Evolutionary conservation across 805 yeast genomes (phyloP).

Genomic region (Lipomyces sp.): DNA sequence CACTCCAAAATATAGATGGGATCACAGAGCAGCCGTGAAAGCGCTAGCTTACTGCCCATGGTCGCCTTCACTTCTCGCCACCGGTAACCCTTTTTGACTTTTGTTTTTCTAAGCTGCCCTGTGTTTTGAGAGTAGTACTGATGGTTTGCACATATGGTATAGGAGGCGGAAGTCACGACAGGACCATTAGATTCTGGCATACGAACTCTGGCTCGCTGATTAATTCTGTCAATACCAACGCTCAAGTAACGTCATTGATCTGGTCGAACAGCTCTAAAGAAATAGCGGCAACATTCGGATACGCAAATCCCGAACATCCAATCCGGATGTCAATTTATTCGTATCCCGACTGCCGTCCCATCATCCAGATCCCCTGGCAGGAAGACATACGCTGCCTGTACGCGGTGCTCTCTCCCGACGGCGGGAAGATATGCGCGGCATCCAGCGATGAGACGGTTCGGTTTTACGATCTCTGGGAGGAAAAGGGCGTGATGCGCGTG

Average conservation of each 20-base stretch:
- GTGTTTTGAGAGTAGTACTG: neutral
- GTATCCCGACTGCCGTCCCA: slow-evolving; percentile 56
- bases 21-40: slow-evolving; percentile 83
- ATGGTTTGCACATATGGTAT: neutral
- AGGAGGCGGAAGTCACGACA: slow-evolving; percentile 85
- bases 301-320: slow-evolving; percentile 54
- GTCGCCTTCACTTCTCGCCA: slow-evolving; percentile 73
- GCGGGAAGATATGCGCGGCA: slow-evolving; percentile 62
- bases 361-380: slow-evolving; percentile 32
- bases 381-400: slow-evolving; percentile 56
- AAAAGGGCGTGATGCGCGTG: slow-evolving; percentile 13
- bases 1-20: slow-evolving; percentile 45
- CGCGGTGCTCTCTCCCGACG: slow-evolving; percentile 65
- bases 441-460: slow-evolving; percentile 75
- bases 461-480: slow-evolving; percentile 69
- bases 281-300: slow-evolving; percentile 78
- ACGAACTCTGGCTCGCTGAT: slow-evolving; percentile 71
- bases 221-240: slow-evolving; percentile 52
- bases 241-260: slow-evolving; percentile 73
- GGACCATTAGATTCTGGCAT: slow-evolving; percentile 85
- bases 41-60: slow-evolving; percentile 91
- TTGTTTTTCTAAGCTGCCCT: neutral
- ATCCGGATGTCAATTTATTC: slow-evolving; percentile 57
- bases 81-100: slow-evolving; percentile 36
- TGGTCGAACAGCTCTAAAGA: slow-evolving; percentile 71